These are phyloP conservation scores for Theobroma cacao DNA, from an alignment of 345 rosid species.

Conservation along the genomic window DNA sequence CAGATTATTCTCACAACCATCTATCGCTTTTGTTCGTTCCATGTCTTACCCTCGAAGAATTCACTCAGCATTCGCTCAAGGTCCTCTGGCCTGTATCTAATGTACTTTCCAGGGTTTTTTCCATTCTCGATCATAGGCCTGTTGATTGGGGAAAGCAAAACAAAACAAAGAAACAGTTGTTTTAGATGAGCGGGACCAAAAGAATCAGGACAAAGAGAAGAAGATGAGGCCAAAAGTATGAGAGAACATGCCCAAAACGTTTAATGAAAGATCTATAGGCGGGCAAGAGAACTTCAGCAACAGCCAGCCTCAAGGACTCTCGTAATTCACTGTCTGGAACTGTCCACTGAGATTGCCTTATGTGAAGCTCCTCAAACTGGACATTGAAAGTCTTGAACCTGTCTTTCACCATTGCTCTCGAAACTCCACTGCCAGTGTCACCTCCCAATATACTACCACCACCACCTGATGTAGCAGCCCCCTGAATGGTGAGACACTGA, in stretches of 20 bases:
- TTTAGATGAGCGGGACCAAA: not conserved
- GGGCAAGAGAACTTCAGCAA: slow-evolving; percentile 95
- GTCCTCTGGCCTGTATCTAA: slow-evolving; percentile 72
- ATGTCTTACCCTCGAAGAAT: slow-evolving; percentile 88
- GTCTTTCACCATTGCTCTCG: slow-evolving; percentile 82
- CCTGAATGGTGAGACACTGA: slow-evolving; percentile 82
- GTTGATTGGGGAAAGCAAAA: not conserved
- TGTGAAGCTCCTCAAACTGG: slow-evolving; percentile 91
- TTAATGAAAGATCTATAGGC: slow-evolving; percentile 87
- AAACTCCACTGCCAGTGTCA: slow-evolving; percentile 37
- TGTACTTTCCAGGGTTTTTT: slow-evolving; percentile 78
- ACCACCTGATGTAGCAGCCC: slow-evolving; percentile 22
- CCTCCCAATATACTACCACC: slow-evolving; percentile 29
- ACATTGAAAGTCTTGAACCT: slow-evolving; percentile 83
- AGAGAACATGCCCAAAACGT: slow-evolving; percentile 68
- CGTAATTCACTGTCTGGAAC: slow-evolving; percentile 95
- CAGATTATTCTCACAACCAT: slow-evolving; percentile 13
- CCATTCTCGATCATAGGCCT: slow-evolving; percentile 92
- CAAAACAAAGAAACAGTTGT: not conserved
- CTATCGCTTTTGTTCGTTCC: slow-evolving; percentile 78
- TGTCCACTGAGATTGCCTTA: slow-evolving; percentile 95
- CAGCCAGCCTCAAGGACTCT: slow-evolving; percentile 90
- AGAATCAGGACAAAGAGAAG: not conserved
- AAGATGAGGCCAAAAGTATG: not conserved
- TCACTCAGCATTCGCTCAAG: slow-evolving; percentile 89